These are phyloP conservation scores for Sporothrix variecibatus DNA, from an alignment of 2,329 filamentous ascomycete species.

Conservation along the genomic window DNA sequence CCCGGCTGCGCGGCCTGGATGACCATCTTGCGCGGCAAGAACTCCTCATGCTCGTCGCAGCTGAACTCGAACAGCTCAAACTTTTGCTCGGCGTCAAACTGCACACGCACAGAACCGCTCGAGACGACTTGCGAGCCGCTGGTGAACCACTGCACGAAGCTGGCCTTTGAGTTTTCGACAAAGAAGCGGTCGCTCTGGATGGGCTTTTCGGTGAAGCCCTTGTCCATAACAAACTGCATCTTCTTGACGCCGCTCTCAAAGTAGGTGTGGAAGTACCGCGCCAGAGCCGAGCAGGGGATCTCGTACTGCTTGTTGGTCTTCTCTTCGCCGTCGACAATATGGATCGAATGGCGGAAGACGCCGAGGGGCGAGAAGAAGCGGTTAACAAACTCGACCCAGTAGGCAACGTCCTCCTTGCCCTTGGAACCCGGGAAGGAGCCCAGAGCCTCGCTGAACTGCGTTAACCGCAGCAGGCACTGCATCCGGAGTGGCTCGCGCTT, in stretches of 20 bases:
- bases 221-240: slow-evolving; percentile 83
- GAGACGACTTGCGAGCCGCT: slow-evolving; percentile 81
- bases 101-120: slow-evolving; percentile 72
- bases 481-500: slow-evolving; percentile 56
- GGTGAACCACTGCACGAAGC: slow-evolving; percentile 86
- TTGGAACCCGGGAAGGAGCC: slow-evolving; percentile 59
- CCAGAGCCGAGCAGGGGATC: slow-evolving; percentile 76
- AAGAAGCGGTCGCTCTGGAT: slow-evolving; percentile 67
- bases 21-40: slow-evolving; percentile 68
- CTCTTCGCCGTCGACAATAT: slow-evolving; percentile 56
- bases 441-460: slow-evolving; percentile 64
- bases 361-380: slow-evolving; percentile 79
- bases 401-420: slow-evolving; percentile 66
- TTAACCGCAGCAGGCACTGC: slow-evolving; percentile 59
- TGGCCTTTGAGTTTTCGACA: slow-evolving; percentile 75
- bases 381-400: slow-evolving; percentile 79
- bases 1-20: slow-evolving; percentile 63
- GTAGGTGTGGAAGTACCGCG: slow-evolving; percentile 87
- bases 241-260: slow-evolving; percentile 84
- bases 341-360: slow-evolving; percentile 73
- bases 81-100: slow-evolving; percentile 77
- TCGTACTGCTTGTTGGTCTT: slow-evolving; percentile 77
- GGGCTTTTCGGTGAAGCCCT: slow-evolving; percentile 56
- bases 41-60: slow-evolving; percentile 77
- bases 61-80: slow-evolving; percentile 85